Evolutionary conservation across 1,139 yeast genomes (phyloP).

Genomic region (Geotrichum klebahnii): DNA sequence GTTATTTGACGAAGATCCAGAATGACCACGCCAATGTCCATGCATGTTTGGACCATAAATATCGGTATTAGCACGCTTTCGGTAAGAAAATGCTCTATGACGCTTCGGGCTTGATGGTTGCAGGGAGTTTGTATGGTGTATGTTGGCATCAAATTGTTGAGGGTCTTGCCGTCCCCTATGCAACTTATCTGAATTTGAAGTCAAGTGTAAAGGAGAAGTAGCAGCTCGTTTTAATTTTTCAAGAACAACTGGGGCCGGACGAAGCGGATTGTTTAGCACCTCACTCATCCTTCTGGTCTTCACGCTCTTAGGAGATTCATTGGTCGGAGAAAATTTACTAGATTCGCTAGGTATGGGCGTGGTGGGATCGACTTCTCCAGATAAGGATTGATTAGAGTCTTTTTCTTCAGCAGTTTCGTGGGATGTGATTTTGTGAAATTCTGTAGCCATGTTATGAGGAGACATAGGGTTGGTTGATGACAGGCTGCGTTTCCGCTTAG

Average conservation of each 20-base stretch:
- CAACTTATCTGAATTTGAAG: too few species aligned
- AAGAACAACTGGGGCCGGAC: too few species aligned
- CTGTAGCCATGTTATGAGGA: neutral
- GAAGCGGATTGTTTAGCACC: too few species aligned
- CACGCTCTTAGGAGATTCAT: too few species aligned
- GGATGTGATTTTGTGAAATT: neutral
- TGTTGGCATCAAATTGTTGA: neutral
- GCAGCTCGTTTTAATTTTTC: neutral
- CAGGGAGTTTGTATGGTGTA: neutral
- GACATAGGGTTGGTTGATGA: neutral
- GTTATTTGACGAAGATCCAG: neutral
- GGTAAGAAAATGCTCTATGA: too few species aligned
- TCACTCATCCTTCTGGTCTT: too few species aligned
- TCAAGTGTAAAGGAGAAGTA: neutral
- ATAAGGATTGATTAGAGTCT: neutral
- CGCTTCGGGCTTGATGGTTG: too few species aligned
- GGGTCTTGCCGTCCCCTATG: neutral
- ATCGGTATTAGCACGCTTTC: too few species aligned
- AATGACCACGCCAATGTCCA: too few species aligned
- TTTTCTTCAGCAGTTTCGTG: neutral
- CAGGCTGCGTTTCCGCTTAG: neutral
- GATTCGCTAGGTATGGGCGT: neutral
- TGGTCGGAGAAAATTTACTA: too few species aligned
- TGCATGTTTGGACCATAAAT: too few species aligned
- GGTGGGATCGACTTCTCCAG: neutral